Evolutionary conservation across 176 grass and related monocot species (phyloP).

Genomic region (Cenchrus fungigraminus): DNA sequence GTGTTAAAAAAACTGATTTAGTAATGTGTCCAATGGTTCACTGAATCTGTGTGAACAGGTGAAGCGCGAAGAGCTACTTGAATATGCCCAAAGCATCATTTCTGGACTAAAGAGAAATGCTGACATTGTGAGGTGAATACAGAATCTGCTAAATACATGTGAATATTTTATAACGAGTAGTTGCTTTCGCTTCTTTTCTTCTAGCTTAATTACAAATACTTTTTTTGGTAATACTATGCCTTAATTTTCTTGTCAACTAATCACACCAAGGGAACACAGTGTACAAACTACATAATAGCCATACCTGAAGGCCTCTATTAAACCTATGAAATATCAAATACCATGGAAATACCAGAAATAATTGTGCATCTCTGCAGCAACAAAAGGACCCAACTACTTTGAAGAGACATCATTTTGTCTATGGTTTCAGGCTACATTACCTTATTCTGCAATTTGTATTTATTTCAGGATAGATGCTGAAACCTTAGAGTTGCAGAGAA

Average conservation of each 20-base stretch:
- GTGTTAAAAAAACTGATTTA: constrained; percentile 1
- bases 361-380: not conserved
- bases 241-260: constrained; percentile 20
- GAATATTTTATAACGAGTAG: constrained; percentile 16
- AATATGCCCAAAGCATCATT: constrained; percentile 87
- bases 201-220: not conserved
- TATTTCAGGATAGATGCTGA: constrained; percentile 94
- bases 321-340: constrained; percentile 27
- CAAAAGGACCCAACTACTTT: constrained; percentile 11
- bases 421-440: constrained; percentile 31
- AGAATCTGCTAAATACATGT: constrained; percentile 38
- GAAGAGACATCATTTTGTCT: not conserved
- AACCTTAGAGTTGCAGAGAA: constrained; percentile 67
- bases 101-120: constrained; percentile 90
- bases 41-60: constrained; percentile 60
- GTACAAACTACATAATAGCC: constrained; percentile 4
- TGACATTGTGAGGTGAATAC: constrained; percentile 84
- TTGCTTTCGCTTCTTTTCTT: constrained; percentile 9
- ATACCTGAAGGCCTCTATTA: constrained; percentile 27
- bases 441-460: constrained; percentile 34
- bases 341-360: not conserved
- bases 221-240: not conserved
- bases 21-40: not conserved
- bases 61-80: constrained; percentile 91
- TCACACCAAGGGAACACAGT: not conserved